Conservation (phyloP, 306 rosid genomes). For the Vicia sativa region DNA sequence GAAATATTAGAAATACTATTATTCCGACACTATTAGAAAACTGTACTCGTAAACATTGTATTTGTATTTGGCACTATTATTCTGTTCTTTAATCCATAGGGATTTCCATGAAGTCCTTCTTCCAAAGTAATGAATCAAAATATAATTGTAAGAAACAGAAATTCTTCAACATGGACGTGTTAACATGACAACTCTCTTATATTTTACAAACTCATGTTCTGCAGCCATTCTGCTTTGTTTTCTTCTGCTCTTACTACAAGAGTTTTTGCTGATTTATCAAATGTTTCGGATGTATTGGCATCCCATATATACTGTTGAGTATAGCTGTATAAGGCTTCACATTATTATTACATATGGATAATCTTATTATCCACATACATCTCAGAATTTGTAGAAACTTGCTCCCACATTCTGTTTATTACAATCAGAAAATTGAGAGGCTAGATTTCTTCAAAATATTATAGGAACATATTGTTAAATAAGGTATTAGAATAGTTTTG, state of each 20-base stretch:
- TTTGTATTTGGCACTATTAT: background rate
- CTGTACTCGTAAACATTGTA: too few species aligned
- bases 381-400: background rate
- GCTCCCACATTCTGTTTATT: background rate
- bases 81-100: too few species aligned
- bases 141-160: background rate
- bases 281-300: background rate
- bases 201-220: background rate
- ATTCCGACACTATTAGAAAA: too few species aligned
- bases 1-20: too few species aligned
- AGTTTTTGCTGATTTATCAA: background rate
- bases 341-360: background rate
- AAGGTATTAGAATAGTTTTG: background rate
- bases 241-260: background rate
- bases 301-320: background rate
- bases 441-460: background rate
- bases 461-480: background rate
- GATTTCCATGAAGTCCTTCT: too few species aligned
- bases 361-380: slow-evolving; percentile 11
- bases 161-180: background rate
- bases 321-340: background rate
- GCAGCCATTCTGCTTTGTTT: background rate
- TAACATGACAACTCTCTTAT: background rate
- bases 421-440: background rate
- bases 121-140: background rate